phyloP scores from a whole-genome alignment of 768 basidiomycete species.

The Sistotremastrum niveocremeum region DNA sequence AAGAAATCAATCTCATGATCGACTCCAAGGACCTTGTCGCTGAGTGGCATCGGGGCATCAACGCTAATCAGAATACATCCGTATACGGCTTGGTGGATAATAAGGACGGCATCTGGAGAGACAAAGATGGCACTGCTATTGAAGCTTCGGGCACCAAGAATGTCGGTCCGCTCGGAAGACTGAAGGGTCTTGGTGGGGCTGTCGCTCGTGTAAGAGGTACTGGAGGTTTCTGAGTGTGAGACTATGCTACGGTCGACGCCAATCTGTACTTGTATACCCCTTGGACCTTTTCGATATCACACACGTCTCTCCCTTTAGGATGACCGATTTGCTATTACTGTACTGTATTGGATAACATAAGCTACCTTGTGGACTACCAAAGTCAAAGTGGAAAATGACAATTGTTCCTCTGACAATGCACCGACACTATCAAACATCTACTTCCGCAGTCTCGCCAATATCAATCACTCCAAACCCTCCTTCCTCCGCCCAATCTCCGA shows the following conservation, averaged over 20 bases:
- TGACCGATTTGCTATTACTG: too few species aligned
- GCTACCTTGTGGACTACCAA: too few species aligned
- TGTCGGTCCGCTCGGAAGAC: constrained; percentile 23
- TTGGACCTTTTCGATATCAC: too few species aligned
- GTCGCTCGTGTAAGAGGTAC: constrained; percentile 28
- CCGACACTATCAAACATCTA: too few species aligned
- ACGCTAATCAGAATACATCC: constrained; percentile 41
- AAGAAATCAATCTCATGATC: constrained; percentile 55
- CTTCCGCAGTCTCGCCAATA: constrained; percentile 15
- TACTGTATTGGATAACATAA: too few species aligned
- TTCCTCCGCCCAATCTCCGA: constrained; percentile 17
- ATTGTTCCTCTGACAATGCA: too few species aligned
- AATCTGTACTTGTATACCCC: too few species aligned
- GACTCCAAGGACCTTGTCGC: constrained; percentile 37
- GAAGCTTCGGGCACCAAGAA: constrained; percentile 14
- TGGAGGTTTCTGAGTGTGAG: constrained; percentile 18
- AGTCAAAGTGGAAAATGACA: not conserved
- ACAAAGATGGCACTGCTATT: constrained; percentile 27
- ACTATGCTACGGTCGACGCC: too few species aligned
- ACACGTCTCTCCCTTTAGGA: too few species aligned
- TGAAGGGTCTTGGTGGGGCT: constrained; percentile 29
- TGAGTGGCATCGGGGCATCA: constrained; percentile 43
- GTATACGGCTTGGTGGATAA: constrained; percentile 31
- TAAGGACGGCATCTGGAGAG: constrained; percentile 45
- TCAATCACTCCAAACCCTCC: constrained; percentile 24